Percentiles rank a stretch among this genome's conserved stretches.
Evolutionary conservation across 441 rosid genomes (phyloP).

Genomic region (Eutrema salsugineum): DNA sequence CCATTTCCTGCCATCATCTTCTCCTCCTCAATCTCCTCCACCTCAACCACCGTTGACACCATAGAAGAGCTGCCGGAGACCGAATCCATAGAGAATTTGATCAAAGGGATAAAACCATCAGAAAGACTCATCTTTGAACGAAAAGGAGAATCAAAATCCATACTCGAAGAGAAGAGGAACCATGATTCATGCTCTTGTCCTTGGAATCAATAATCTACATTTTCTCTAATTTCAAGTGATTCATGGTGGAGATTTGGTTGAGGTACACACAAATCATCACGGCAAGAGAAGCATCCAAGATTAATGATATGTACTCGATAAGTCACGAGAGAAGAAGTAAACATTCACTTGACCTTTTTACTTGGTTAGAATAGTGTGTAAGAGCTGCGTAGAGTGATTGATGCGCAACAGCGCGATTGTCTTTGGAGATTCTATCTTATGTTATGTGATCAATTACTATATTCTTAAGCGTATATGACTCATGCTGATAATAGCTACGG

Average conservation of each 20-base stretch:
- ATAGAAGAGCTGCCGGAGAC: constrained; percentile 30
- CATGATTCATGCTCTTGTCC: constrained; percentile 38
- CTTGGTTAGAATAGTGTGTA: neutral
- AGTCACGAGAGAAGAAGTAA: neutral
- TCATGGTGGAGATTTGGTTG: constrained; percentile 94
- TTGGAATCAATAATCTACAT: constrained; percentile 62
- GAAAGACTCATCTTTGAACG: constrained; percentile 68
- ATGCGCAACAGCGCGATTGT: neutral
- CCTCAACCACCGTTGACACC: neutral
- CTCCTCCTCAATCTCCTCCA: neutral
- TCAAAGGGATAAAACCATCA: constrained; percentile 54
- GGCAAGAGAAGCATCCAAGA: constrained; percentile 44
- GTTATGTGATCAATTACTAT: neutral
- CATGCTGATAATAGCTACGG: neutral
- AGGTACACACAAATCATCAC: constrained; percentile 50
- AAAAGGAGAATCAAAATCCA: constrained; percentile 54
- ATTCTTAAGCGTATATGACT: neutral
- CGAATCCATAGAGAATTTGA: constrained; percentile 50
- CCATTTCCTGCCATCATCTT: neutral
- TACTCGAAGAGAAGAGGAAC: constrained; percentile 43
- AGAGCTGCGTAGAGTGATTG: neutral
- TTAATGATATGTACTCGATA: neutral
- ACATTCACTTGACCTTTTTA: neutral
- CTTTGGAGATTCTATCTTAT: neutral
- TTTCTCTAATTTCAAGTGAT: constrained; percentile 50